Conservation (phyloP, 208 protist species). For the Spongospora subterranea region DNA sequence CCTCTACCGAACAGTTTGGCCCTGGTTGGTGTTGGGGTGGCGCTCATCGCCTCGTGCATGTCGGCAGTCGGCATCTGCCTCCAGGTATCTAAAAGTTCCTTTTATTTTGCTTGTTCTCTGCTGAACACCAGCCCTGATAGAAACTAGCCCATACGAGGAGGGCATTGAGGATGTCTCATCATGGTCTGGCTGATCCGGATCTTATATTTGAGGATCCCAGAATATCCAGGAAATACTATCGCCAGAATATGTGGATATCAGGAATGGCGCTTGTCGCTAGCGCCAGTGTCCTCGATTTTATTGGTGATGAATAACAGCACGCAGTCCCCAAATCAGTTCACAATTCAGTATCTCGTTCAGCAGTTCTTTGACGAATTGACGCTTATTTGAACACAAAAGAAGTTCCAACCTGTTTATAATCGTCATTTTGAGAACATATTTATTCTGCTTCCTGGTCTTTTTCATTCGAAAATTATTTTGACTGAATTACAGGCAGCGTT, state of each 20-base stretch:
- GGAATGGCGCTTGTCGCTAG: neutral
- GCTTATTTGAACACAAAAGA: no score
- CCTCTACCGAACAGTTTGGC: no score
- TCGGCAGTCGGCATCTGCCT: slow-evolving; percentile 4
- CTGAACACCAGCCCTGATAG: neutral
- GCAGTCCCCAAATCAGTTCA: no score
- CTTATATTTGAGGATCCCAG: neutral
- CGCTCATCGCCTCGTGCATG: neutral
- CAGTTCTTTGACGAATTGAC: no score
- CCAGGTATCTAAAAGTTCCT: slow-evolving; percentile 7
- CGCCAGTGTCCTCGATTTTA: slow-evolving; percentile 44
- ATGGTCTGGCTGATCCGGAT: neutral
- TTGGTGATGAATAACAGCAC: neutral
- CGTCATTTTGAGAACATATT: no score
- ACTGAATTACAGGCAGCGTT: neutral
- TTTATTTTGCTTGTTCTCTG: neutral
- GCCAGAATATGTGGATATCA: neutral
- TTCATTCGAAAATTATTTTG: no score
- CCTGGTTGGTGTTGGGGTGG: slow-evolving; percentile 14
- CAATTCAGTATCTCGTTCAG: no score
- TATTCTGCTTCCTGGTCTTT: no score
- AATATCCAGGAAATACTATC: neutral
- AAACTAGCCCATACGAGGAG: neutral
- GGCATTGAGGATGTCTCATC: neutral
- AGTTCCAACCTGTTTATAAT: no score